These are phyloP conservation scores for Thymus mandschuricus DNA, from an alignment of 257 asterid genomes.

Conservation along the genomic window DNA sequence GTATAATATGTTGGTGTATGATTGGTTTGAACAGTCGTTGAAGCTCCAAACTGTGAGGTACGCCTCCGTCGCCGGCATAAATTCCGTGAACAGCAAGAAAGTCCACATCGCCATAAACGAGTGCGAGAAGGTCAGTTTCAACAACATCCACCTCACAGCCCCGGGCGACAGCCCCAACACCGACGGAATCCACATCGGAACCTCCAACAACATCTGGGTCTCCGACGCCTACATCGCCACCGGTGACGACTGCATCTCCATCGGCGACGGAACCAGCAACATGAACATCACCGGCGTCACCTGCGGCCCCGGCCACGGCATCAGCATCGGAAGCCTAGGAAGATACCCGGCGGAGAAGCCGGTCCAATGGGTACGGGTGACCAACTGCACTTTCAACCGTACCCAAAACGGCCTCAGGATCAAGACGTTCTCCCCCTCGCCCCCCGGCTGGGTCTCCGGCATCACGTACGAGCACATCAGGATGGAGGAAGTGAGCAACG, in stretches of 20 bases:
- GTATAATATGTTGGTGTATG: background rate
- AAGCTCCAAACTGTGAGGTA: background rate
- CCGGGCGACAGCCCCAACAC: conserved; percentile 45
- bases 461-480: conserved; percentile 22
- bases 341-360: conserved; percentile 17
- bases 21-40: conserved; percentile 16
- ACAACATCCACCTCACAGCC: conserved; percentile 14
- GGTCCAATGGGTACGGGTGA: conserved; percentile 17
- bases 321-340: conserved; percentile 38
- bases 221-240: conserved; percentile 17
- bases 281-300: conserved; percentile 17
- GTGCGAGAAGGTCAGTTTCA: conserved; percentile 8
- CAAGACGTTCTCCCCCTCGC: conserved; percentile 34
- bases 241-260: conserved; percentile 45
- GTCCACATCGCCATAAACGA: conserved; percentile 23
- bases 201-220: conserved; percentile 23
- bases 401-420: conserved; percentile 37
- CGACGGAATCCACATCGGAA: conserved; percentile 41
- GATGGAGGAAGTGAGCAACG: conserved; percentile 23
- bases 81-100: conserved; percentile 34
- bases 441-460: background rate
- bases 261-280: conserved; percentile 30
- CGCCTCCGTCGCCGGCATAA: conserved; percentile 15
- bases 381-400: conserved; percentile 5
- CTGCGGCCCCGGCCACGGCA: conserved; percentile 50